Evolutionary conservation across 2,329 filamentous ascomycete genomes (phyloP).

Genomic region (Botryosphaeria dothidea): DNA sequence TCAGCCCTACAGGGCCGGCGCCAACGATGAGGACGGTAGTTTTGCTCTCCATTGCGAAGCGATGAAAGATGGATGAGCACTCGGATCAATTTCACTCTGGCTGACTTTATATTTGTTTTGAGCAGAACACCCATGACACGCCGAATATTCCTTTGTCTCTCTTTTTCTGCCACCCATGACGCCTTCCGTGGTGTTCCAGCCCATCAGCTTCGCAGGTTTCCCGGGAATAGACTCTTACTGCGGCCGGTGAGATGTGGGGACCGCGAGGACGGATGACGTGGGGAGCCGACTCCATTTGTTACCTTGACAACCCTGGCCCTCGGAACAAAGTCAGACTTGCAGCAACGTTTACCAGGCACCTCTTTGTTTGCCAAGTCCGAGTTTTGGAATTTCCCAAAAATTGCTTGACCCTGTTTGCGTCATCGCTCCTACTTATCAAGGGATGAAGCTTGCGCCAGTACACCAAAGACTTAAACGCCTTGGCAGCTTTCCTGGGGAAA

Average conservation of each 20-base stretch:
- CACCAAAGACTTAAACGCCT: too few relatives aligned
- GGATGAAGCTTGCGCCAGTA: too few relatives aligned
- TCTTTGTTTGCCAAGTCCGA: too few relatives aligned
- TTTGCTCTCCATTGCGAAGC: background rate
- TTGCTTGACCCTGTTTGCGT: too few relatives aligned
- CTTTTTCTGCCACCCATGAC: background rate
- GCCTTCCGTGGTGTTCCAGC: background rate
- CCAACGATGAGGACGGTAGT: conserved; percentile 39
- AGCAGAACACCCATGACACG: background rate
- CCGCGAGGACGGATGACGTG: background rate
- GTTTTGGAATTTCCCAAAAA: too few relatives aligned
- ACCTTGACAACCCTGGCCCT: background rate
- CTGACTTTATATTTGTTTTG: background rate
- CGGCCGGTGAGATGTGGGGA: background rate
- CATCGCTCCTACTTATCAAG: too few relatives aligned
- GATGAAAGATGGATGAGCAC: background rate
- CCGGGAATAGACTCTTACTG: background rate
- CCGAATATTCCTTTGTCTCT: background rate
- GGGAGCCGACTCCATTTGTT: background rate
- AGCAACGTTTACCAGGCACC: background rate
- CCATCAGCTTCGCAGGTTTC: too few relatives aligned
- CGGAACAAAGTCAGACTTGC: background rate
- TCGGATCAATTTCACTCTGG: background rate
- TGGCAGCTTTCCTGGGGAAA: too few relatives aligned
- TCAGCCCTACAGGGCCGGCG: conserved; percentile 43